These are phyloP conservation scores for Penicillium sp. DNA, from an alignment of 2,329 filamentous ascomycete genomes.

Conservation along the genomic window DNA sequence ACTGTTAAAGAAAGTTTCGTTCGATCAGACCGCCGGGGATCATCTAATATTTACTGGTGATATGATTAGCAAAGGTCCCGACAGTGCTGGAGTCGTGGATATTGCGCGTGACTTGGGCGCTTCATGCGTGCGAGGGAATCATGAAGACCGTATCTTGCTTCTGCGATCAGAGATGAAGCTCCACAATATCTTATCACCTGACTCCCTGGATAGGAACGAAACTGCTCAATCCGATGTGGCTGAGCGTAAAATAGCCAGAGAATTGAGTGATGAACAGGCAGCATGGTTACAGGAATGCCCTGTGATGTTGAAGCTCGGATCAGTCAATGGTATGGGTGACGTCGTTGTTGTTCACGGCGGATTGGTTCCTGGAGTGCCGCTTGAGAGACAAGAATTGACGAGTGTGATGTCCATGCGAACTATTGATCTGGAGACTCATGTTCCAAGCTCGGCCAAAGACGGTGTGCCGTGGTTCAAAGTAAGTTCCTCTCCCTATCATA, in stretches of 20 bases:
- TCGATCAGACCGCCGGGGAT: conserved; percentile 57
- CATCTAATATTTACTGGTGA: conserved; percentile 75
- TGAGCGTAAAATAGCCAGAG: conserved; percentile 54
- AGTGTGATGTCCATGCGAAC: conserved; percentile 91
- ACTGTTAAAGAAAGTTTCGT: conserved; percentile 65
- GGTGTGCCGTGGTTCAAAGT: conserved; percentile 66
- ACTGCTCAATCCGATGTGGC: conserved; percentile 24
- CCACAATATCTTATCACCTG: conserved; percentile 18
- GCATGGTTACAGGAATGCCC: conserved; percentile 68
- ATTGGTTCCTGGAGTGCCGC: conserved; percentile 68
- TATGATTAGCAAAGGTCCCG: conserved; percentile 80
- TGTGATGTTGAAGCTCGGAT: conserved; percentile 71
- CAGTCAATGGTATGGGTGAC: conserved; percentile 56
- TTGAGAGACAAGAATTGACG: conserved; percentile 70
- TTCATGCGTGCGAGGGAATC: conserved; percentile 82
- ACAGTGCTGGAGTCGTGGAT: conserved; percentile 73
- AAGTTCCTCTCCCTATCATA: conserved; percentile 10
- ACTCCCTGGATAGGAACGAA: conserved; percentile 8
- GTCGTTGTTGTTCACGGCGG: conserved; percentile 81
- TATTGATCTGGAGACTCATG: conserved; percentile 60
- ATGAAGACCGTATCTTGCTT: conserved; percentile 82
- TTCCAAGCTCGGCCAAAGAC: conserved; percentile 48
- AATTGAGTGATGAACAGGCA: conserved; percentile 58
- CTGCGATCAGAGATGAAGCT: conserved; percentile 50
- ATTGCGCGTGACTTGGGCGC: conserved; percentile 70